phyloP scores from a whole-genome alignment of 164 flowering plant genomes.

The grape (Vitis vinifera) region DNA sequence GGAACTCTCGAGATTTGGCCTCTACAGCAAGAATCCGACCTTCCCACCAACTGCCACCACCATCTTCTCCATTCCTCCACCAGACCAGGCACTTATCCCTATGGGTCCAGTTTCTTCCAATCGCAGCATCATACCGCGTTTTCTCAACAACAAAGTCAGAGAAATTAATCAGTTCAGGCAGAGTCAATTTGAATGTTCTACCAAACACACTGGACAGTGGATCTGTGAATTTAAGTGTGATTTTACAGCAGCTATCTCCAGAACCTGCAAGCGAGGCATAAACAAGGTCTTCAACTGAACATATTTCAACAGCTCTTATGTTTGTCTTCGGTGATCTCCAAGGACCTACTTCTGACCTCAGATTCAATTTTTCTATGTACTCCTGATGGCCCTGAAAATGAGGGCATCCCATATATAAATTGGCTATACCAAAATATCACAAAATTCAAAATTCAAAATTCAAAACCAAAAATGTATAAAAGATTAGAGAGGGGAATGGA shows the following conservation, averaged over 20 bases:
- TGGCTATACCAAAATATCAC: neutral
- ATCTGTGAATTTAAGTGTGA: slow-evolving; percentile 63
- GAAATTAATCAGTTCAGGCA: slow-evolving; percentile 69
- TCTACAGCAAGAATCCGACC: slow-evolving; percentile 57
- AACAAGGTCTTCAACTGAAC: slow-evolving; percentile 62
- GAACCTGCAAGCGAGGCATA: slow-evolving; percentile 73
- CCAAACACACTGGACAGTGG: slow-evolving; percentile 51
- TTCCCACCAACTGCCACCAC: slow-evolving; percentile 87
- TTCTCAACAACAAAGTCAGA: slow-evolving; percentile 87
- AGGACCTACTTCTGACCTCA: slow-evolving; percentile 36
- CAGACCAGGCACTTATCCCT: slow-evolving; percentile 83
- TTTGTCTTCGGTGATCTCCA: slow-evolving; percentile 53
- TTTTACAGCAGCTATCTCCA: slow-evolving; percentile 92
- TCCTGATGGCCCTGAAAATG: slow-evolving; percentile 78
- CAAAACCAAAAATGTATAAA: neutral
- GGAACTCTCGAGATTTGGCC: slow-evolving; percentile 65
- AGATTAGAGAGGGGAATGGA: neutral
- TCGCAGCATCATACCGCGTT: slow-evolving; percentile 71
- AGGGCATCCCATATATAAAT: neutral
- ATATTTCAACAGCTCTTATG: slow-evolving; percentile 71
- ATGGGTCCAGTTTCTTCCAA: slow-evolving; percentile 63
- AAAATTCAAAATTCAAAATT: slow-evolving; percentile 1
- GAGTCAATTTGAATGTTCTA: slow-evolving; percentile 53
- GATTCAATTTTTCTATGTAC: slow-evolving; percentile 31
- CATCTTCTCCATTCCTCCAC: slow-evolving; percentile 74